Evolutionary conservation across 2,329 filamentous ascomycete genomes (phyloP).

Genomic region (Scopulariopsis brevicaulis): DNA sequence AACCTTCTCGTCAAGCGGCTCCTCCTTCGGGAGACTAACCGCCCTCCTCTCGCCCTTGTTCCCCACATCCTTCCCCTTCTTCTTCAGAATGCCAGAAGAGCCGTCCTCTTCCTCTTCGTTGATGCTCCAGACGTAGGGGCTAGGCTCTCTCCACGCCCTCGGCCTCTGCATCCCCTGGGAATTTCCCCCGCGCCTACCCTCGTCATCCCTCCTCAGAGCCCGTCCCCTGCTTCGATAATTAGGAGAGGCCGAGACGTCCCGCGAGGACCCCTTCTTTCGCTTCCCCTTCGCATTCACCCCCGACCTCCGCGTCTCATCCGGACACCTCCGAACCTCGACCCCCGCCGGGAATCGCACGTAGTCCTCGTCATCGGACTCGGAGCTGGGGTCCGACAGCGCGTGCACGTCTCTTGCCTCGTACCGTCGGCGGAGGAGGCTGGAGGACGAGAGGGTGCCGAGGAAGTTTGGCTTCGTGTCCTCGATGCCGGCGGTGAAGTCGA

Average conservation of each 20-base stretch:
- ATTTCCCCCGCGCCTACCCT: background rate
- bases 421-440: background rate
- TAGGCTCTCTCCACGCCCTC: slow-evolving; percentile 1
- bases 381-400: background rate
- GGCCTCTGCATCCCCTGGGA: background rate
- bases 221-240: background rate
- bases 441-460: background rate
- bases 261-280: background rate
- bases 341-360: background rate
- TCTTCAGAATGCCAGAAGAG: background rate
- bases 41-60: background rate
- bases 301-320: background rate
- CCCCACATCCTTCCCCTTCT: background rate
- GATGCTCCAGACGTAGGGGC: slow-evolving; percentile 2
- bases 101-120: slow-evolving; percentile 1
- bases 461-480: background rate
- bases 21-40: background rate
- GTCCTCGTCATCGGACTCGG: background rate
- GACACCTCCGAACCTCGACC: background rate
- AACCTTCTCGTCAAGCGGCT: background rate
- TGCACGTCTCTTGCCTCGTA: background rate
- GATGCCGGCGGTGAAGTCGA: background rate
- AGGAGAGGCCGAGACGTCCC: background rate
- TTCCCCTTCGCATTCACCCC: background rate
- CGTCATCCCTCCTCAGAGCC: background rate